phyloP scores from a whole-genome alignment of 805 yeast species.

The Zygoascus ofunaensis region DNA sequence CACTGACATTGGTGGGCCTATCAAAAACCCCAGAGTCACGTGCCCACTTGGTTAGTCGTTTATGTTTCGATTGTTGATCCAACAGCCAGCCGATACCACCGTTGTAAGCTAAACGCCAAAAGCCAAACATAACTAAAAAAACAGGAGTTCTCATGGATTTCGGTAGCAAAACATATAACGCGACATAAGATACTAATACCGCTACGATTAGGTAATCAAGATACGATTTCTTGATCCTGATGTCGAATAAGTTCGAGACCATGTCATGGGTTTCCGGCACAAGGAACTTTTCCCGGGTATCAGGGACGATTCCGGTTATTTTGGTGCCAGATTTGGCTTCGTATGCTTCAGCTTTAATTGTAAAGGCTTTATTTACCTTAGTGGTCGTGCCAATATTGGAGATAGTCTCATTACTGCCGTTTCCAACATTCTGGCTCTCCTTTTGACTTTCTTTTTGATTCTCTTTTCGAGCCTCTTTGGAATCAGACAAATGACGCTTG shows the following conservation, averaged over 20 bases:
- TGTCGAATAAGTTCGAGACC: conserved; percentile 75
- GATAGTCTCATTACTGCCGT: too few relatives aligned
- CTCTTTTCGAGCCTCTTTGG: too few relatives aligned
- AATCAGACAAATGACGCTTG: too few relatives aligned
- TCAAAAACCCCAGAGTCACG: conserved; percentile 39
- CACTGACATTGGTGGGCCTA: conserved; percentile 14
- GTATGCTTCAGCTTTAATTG: background rate
- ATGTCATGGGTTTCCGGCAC: conserved; percentile 69
- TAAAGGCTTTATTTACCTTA: too few relatives aligned
- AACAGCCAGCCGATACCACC: conserved; percentile 69
- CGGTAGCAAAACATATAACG: conserved; percentile 24
- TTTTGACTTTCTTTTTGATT: too few relatives aligned
- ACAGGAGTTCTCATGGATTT: conserved; percentile 23
- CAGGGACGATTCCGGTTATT: conserved; percentile 25
- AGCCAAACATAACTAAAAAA: conserved; percentile 49
- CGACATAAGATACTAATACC: conserved; percentile 31
- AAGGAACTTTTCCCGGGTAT: conserved; percentile 20
- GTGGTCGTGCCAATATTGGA: too few relatives aligned
- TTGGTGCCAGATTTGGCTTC: background rate
- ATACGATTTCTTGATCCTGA: conserved; percentile 57
- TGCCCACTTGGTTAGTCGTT: conserved; percentile 46
- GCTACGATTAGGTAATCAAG: conserved; percentile 53
- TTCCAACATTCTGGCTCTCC: too few relatives aligned
- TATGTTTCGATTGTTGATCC: conserved; percentile 54
- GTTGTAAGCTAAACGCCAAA: conserved; percentile 72